Conservation (phyloP, 495 filamentous ascomycete species). For the Aspergillus asperescens region DNA sequence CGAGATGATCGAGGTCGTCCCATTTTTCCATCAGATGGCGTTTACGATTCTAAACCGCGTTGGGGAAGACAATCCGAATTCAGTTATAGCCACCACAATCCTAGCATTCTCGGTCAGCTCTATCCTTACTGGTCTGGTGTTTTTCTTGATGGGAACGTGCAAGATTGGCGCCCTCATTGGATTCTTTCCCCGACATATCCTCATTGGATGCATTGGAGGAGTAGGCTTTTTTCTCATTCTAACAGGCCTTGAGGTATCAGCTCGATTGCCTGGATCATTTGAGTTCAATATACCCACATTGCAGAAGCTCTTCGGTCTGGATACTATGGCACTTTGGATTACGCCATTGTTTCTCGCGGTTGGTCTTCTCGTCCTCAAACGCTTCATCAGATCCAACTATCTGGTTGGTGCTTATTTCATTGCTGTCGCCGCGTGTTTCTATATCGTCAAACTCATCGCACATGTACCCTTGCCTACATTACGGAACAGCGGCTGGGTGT, state of each 20-base stretch:
- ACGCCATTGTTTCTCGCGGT: slow-evolving; percentile 73
- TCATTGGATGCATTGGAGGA: slow-evolving; percentile 96
- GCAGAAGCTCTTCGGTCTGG: slow-evolving; percentile 58
- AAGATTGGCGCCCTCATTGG: slow-evolving; percentile 85
- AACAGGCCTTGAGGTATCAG: slow-evolving; percentile 93
- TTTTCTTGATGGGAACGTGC: slow-evolving; percentile 82
- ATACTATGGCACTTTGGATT: slow-evolving; percentile 77
- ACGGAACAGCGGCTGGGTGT: slow-evolving; percentile 78
- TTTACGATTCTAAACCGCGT: slow-evolving; percentile 75
- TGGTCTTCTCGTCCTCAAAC: slow-evolving; percentile 68
- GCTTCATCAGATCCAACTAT: slow-evolving; percentile 68
- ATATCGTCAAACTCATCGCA: slow-evolving; percentile 65
- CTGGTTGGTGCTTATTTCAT: slow-evolving; percentile 86
- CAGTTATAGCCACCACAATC: slow-evolving; percentile 88
- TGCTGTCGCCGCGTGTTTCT: slow-evolving; percentile 72
- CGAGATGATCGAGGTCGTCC: slow-evolving; percentile 98
- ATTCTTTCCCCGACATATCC: slow-evolving; percentile 91
- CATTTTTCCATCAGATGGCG: slow-evolving; percentile 97
- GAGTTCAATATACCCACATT: slow-evolving; percentile 73
- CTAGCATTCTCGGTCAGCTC: slow-evolving; percentile 87
- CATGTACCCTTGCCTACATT: slow-evolving; percentile 57
- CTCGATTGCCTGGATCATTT: slow-evolving; percentile 75
- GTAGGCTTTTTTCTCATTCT: slow-evolving; percentile 94
- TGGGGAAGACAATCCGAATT: slow-evolving; percentile 72
- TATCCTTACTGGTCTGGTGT: slow-evolving; percentile 81